Evolutionary conservation across 1,284 basidiomycete genomes (phyloP), one percentile per base, ranked within the genome.

Genomic region (Porodaedalea pini): DNA sequence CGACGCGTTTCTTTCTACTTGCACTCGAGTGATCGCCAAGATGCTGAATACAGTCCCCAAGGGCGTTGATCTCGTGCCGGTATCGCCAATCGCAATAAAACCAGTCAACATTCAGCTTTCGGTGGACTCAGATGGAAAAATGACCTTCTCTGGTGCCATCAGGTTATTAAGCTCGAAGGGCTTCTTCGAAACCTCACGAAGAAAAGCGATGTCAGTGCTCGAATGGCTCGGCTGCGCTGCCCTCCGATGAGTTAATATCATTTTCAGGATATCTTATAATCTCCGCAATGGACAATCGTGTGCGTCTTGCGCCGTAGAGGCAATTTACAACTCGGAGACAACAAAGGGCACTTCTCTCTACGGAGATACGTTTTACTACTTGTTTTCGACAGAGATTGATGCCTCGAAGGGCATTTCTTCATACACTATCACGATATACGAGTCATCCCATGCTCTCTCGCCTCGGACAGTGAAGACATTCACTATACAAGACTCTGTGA

Each of bases 41-140:
- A 69, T 69, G 68, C 50, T 69, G 6, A 59, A 69, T 49, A 68
- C 68, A 3, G 66, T 66, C 10, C 68, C 67, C 5, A 57, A 47
- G 1, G 57, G 57, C 19, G 64, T 67, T 2, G 51, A 51, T 1
- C 58, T 69, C 1, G 63, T 59, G 21, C 66, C 66, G 4, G 51
- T 62, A 17, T 41, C 43, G 2, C 67, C 68, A 13, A 43, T 64
- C 1, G 54, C 54, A 10, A 56, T 67, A 1, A 68, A 68, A 55
- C 68, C 68, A 11, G 49, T 61, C 3, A 57, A 61, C 27, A 34
- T 61, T 11, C 32, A 31, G 0, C 61, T 66, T 0, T 55, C 61
- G 48, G 37, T 45, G 3, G 61, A 61, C 11, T 61, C 63, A 4
- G 44, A 49, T 4, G 68, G 53, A 2, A 32, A 21, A 15, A 27